Evolutionary conservation across 2,329 filamentous ascomycete genomes (phyloP), one percentile per base, ranked within the genome.

Genomic region (Aciculosporium take): DNA sequence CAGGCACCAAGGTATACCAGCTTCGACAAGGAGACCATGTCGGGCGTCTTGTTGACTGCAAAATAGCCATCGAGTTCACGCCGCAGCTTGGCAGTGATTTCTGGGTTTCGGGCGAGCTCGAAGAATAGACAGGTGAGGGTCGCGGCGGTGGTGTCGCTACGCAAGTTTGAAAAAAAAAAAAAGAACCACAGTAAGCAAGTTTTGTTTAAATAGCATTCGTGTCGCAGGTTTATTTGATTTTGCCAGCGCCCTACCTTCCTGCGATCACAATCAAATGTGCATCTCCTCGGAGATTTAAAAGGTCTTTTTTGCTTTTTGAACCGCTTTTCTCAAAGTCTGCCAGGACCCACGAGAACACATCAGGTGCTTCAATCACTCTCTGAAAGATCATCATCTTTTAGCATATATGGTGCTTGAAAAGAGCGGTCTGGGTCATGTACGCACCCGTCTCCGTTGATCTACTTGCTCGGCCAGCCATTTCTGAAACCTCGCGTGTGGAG

Each of bases 251-350:
- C 9, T 13, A 31, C 29, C 29, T 45, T 17, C 40, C 43, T 1
- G 43, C 43, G 8, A 45, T 23, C 25, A 42, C 38, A 28, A 42
- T 33, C 17, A 45, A 34, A 4, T 37, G 39, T 10, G 30, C 31
- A 24, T 45, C 43, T 2, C 39, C 43, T 4, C 41, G 39, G 12
- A 45, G 34, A 17, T 40, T 34, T 13, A 17, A 20, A 8, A 5
- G 21, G 28, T 40, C 39, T 20, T 10, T 10, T n/a, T 20, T 20
- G 5, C 15, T 40, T 30, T 27, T 34, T 15, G 9, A 13, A 3
- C 17, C 17, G 8, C 29, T 15, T 34, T 13, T 9, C 0, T 27
- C 15, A 35, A 17, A 40, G 7, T 34, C 39, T 6, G 29, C 21
- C 20, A 40, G 7, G 5, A 40, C 2, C 30, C 30, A 40, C 7